Evolutionary conservation across 345 rosid species (phyloP).

Genomic region (Bruguiera sexangula): DNA sequence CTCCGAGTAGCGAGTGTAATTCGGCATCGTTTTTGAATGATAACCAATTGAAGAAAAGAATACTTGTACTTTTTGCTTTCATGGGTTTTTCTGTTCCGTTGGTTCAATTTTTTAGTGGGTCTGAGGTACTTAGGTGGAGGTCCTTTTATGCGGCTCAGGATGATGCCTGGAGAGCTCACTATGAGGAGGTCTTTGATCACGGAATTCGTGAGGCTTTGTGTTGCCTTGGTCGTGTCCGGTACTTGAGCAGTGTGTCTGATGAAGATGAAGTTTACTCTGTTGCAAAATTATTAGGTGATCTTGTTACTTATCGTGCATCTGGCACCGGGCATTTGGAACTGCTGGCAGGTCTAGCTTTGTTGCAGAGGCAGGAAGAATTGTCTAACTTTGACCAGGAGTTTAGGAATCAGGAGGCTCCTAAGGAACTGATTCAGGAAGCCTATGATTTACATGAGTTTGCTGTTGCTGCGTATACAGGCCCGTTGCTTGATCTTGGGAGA

Average conservation of each 20-base stretch:
- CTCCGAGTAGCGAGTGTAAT: slow-evolving; percentile 29
- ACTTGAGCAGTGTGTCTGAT: slow-evolving; percentile 70
- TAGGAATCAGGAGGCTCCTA: slow-evolving; percentile 48
- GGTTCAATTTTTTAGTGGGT: slow-evolving; percentile 69
- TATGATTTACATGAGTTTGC: slow-evolving; percentile 71
- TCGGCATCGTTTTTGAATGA: slow-evolving; percentile 47
- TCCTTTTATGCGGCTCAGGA: slow-evolving; percentile 79
- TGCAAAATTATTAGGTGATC: slow-evolving; percentile 77
- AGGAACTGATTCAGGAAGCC: slow-evolving; percentile 57
- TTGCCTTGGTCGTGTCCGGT: slow-evolving; percentile 77
- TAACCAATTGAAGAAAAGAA: slow-evolving; percentile 46
- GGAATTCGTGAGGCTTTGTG: slow-evolving; percentile 94
- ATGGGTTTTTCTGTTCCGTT: slow-evolving; percentile 49
- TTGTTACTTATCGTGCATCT: slow-evolving; percentile 87
- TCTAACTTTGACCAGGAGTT: slow-evolving; percentile 39
- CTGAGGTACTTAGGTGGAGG: slow-evolving; percentile 80
- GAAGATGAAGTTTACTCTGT: slow-evolving; percentile 92
- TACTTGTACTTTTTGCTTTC: slow-evolving; percentile 47
- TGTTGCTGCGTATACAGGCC: slow-evolving; percentile 97
- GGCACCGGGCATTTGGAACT: slow-evolving; percentile 95
- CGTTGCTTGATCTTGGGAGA: slow-evolving; percentile 87
- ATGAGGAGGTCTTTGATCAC: slow-evolving; percentile 87
- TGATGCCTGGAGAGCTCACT: slow-evolving; percentile 92
- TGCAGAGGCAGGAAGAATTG: slow-evolving; percentile 51
- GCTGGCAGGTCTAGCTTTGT: slow-evolving; percentile 85